phyloP scores from a whole-genome alignment of 179 eudicot species.

The Pouteria campechiana region DNA sequence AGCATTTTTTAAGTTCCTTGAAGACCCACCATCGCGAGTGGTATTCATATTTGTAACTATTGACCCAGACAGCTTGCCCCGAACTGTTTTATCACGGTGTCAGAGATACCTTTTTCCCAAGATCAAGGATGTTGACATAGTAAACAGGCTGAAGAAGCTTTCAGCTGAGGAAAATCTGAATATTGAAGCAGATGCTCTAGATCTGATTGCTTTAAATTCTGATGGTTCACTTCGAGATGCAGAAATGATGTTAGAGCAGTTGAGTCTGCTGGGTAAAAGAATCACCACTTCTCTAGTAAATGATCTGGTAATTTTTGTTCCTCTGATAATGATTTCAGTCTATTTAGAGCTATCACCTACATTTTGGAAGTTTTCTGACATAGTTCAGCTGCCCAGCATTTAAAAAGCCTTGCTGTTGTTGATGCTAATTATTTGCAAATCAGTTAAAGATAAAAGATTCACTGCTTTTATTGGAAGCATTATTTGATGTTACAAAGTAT shows the following conservation, averaged over 20 bases:
- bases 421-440: no score
- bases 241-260: slow-evolving; percentile 92
- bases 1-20: slow-evolving; percentile 74
- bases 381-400: no score
- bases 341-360: no score
- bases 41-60: slow-evolving; percentile 76
- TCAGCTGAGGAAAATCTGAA: slow-evolving; percentile 62
- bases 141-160: slow-evolving; percentile 53
- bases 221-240: slow-evolving; percentile 99
- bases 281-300: slow-evolving; percentile 83
- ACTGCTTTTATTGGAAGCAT: no score
- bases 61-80: slow-evolving; percentile 84
- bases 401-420: no score
- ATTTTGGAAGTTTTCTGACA: no score
- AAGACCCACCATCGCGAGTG: slow-evolving; percentile 58
- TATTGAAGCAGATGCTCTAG: slow-evolving; percentile 72
- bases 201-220: slow-evolving; percentile 84
- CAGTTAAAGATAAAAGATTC: no score
- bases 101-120: slow-evolving; percentile 81
- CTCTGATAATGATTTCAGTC: no score
- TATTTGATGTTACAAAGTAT: no score
- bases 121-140: slow-evolving; percentile 70
- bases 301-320: slow-evolving; percentile 68
- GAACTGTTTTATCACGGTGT: slow-evolving; percentile 67
- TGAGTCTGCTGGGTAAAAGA: slow-evolving; percentile 85